These are phyloP conservation scores for Lomentospora prolificans DNA, from an alignment of 2,329 filamentous ascomycete species.

Conservation along the genomic window DNA sequence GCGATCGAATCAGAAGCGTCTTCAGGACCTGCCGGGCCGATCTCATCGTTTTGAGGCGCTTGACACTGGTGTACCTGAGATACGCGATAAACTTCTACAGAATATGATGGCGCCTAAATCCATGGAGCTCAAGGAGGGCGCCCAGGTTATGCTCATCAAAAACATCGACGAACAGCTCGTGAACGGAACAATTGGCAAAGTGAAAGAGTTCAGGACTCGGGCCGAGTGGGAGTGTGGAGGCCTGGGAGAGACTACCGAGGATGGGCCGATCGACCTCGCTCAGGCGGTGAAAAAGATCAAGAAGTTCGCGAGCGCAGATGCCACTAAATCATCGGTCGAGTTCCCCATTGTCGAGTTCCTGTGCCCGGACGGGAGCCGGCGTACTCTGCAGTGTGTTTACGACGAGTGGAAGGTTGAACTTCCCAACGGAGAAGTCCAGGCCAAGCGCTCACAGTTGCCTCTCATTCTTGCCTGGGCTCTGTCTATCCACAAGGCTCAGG, in stretches of 20 bases:
- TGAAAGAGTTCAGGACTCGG: constrained; percentile 63
- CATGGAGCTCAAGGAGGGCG: constrained; percentile 77
- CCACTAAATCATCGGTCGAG: constrained; percentile 38
- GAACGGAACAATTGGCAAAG: constrained; percentile 85
- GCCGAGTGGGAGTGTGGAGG: constrained; percentile 30
- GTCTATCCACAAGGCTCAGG: constrained; percentile 96
- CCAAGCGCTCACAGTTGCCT: constrained; percentile 71
- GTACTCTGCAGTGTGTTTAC: constrained; percentile 50
- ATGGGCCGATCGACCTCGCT: constrained; percentile 32
- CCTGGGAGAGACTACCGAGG: constrained; percentile 30
- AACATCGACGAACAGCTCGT: constrained; percentile 92
- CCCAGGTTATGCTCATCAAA: constrained; percentile 99
- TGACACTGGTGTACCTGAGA: constrained; percentile 63
- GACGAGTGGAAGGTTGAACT: constrained; percentile 96
- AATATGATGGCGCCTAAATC: constrained; percentile 89
- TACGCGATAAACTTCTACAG: constrained; percentile 66
- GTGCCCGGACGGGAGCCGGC: constrained; percentile 62
- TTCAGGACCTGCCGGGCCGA: constrained; percentile 62
- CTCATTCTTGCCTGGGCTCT: constrained; percentile 94
- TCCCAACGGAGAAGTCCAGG: constrained; percentile 90
- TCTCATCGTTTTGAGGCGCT: constrained; percentile 58
- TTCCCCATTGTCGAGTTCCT: constrained; percentile 83
- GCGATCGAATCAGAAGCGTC: constrained; percentile 65
- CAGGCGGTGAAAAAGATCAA: constrained; percentile 50
- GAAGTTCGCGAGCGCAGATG: constrained; percentile 28